phyloP scores from a whole-genome alignment of 2,329 filamentous ascomycete species.

The Fusarium ramigenum region DNA sequence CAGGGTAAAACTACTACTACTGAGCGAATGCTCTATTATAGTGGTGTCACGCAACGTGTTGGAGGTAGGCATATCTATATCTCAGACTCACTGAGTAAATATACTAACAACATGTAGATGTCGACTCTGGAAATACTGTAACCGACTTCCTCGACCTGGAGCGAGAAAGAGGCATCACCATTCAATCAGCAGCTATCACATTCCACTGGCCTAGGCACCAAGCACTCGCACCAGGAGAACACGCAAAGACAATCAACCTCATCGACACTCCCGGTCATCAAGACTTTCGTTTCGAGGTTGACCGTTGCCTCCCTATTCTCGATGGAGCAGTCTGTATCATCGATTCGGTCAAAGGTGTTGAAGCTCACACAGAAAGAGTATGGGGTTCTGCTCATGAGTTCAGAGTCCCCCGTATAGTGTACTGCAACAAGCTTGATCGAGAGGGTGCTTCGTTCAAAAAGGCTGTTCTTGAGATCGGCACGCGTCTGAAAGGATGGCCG shows the following conservation, averaged over 20 bases:
- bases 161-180: slow-evolving; percentile 91
- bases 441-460: slow-evolving; percentile 81
- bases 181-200: slow-evolving; percentile 95
- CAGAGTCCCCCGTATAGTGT: slow-evolving; percentile 81
- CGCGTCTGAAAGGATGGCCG: slow-evolving; percentile 83
- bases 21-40: slow-evolving; percentile 98
- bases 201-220: slow-evolving; percentile 84
- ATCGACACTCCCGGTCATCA: slow-evolving; percentile 96
- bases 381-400: slow-evolving; percentile 92
- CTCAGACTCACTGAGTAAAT: neutral
- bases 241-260: slow-evolving; percentile 79
- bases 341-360: slow-evolving; percentile 91
- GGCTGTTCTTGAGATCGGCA: slow-evolving; percentile 86
- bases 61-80: slow-evolving; percentile 62
- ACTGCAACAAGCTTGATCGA: slow-evolving; percentile 82
- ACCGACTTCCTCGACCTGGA: slow-evolving; percentile 97
- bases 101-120: slow-evolving; percentile 63
- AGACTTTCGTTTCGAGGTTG: slow-evolving; percentile 96
- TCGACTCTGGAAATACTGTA: slow-evolving; percentile 95
- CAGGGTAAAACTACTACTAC: slow-evolving; percentile 97
- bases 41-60: slow-evolving; percentile 85
- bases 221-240: slow-evolving; percentile 50
- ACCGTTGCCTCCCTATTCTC: slow-evolving; percentile 86
- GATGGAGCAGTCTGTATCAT: slow-evolving; percentile 94
- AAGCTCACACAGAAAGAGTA: slow-evolving; percentile 96